Base-by-base conservation (phyloP, 768 basidiomycete genomes). In the Filobasidium wieringae region DNA sequence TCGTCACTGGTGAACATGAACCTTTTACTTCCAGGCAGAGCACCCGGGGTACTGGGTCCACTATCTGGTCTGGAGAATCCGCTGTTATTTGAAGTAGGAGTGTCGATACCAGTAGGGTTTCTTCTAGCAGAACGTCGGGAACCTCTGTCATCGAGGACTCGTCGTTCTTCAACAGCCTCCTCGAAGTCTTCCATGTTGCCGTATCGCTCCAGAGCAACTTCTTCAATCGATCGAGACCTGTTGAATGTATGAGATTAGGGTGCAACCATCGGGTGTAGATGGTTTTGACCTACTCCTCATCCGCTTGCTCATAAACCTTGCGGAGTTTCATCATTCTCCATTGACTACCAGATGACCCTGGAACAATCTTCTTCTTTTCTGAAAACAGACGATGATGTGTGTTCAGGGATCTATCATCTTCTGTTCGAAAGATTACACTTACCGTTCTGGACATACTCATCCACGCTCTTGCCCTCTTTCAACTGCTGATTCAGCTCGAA, bases 261-360 rank as follows among this genome's bases (percentile, higher is more conserved):
- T 54, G 12, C 29, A 14, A 22, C 12, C 30, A 4, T 22, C 14
- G 29, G 15, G 7, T 22, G 31, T 27, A 5, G 24, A 17, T 36
- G n/a, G 30, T 2, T 31, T 19, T 17, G 12, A 65, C 69, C 66
- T 53, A 73, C 72, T 92, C 89, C 67, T 96, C 92, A 58, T 88
- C 84, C 0, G 87, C 89, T 2, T 86, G 80, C 70, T 97, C 93
- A 68, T 88, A 92, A 0, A 89, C 85, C 15, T 87, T 80, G 37
- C 84, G 82, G 0, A 99, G 81, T 65, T 91, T 89, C 84, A 88
- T 90, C 95, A 97, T 97, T 15, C 95, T 84, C 93, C 95, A 99
- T 68, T 83, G 84, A 2, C 88, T 89, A 11, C 93, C 93, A 4
- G 91, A 86, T 1, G 89, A 90, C 2, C 93, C 93, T 0, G 90